phyloP scores from a whole-genome alignment of 2,329 filamentous ascomycete genomes.

The Chaetomium globosum region DNA sequence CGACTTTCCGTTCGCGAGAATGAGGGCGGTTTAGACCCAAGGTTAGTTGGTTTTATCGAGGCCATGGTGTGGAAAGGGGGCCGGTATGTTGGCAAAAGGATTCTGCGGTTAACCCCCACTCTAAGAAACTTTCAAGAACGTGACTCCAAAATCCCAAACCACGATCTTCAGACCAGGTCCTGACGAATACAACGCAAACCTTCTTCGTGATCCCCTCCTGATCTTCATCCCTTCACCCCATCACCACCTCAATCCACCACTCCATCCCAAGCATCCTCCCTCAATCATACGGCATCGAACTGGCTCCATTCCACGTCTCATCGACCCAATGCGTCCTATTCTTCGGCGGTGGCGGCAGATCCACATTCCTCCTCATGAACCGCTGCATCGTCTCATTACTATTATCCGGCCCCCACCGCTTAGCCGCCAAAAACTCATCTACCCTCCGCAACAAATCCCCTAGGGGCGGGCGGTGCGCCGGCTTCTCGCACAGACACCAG shows the following conservation, averaged over 20 bases:
- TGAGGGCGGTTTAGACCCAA: neutral
- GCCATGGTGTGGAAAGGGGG: neutral
- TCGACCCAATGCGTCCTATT: neutral
- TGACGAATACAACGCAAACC: neutral
- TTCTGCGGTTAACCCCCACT: too few relatives aligned
- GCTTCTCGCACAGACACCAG: constrained; percentile 7
- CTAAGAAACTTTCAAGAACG: too few relatives aligned
- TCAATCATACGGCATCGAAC: neutral
- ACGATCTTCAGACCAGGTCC: too few relatives aligned
- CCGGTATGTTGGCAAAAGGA: neutral
- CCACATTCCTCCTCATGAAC: neutral
- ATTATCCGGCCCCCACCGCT: neutral
- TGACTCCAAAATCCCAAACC: too few relatives aligned
- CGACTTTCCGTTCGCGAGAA: constrained; percentile 8
- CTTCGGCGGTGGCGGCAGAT: neutral
- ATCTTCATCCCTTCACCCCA: too few relatives aligned
- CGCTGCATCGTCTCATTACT: neutral
- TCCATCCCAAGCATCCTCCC: too few relatives aligned
- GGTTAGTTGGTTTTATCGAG: neutral
- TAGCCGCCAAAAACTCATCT: neutral
- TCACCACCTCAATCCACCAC: neutral
- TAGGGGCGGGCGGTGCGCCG: neutral
- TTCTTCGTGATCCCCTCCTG: neutral
- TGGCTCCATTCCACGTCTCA: neutral
- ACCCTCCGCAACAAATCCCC: neutral